phyloP scores from a whole-genome alignment of 2,329 filamentous ascomycete species.

The Exophiala mesophila region DNA sequence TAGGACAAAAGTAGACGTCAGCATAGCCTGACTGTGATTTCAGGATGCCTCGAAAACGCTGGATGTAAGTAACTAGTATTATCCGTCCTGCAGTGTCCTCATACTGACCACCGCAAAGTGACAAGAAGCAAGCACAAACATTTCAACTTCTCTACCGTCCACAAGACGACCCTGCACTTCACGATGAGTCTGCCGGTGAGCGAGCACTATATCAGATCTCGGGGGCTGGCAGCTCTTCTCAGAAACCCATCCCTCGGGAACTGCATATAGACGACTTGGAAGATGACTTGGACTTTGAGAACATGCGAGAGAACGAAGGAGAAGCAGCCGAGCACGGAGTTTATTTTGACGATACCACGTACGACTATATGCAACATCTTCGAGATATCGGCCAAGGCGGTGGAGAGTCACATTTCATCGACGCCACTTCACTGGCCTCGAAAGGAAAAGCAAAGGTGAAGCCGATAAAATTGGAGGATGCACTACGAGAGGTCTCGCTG shows the following conservation, averaged over 20 bases:
- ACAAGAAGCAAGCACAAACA: conserved; percentile 90
- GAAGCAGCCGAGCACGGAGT: conserved; percentile 92
- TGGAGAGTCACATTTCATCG: conserved; percentile 77
- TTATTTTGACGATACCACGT: conserved; percentile 90
- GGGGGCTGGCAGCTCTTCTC: conserved; percentile 31
- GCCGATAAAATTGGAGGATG: conserved; percentile 78
- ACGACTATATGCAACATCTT: conserved; percentile 99
- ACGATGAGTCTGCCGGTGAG: conserved; percentile 81
- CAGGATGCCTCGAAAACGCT: conserved; percentile 57
- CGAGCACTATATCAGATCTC: conserved; percentile 76
- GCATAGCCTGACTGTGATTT: not conserved
- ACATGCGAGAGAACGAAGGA: conserved; percentile 82
- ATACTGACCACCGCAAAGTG: conserved; percentile 43
- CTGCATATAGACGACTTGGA: conserved; percentile 68
- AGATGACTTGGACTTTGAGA: conserved; percentile 60
- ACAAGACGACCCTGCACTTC: conserved; percentile 94
- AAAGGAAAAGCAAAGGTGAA: conserved; percentile 61
- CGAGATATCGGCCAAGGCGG: conserved; percentile 69
- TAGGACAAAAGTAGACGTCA: too few species aligned
- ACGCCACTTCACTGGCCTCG: conserved; percentile 55
- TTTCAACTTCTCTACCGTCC: conserved; percentile 93
- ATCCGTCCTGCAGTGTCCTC: conserved; percentile 2
- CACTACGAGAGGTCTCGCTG: conserved; percentile 57
- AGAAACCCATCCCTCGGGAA: conserved; percentile 35
- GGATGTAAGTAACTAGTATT: conserved; percentile 52